phyloP scores from a whole-genome alignment of 495 filamentous ascomycete genomes.

The Hypoxylon rickii region DNA sequence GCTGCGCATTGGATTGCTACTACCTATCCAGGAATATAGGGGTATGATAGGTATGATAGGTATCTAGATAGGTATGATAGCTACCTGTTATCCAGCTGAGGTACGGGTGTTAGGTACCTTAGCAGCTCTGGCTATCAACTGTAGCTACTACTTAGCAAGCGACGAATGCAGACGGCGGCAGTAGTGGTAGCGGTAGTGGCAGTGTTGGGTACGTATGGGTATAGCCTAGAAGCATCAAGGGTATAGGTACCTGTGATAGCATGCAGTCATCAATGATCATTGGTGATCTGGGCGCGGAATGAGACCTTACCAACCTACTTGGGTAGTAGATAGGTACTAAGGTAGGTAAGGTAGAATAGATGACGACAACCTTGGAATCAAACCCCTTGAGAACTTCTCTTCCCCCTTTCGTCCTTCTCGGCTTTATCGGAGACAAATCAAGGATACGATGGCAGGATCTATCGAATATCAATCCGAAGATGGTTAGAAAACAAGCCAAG shows the following conservation, averaged over 20 bases:
- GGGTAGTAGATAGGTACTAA: background rate
- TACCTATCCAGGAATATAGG: slow-evolving; percentile 15
- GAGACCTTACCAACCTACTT: background rate
- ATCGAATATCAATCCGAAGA: background rate
- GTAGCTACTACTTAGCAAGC: slow-evolving; percentile 18
- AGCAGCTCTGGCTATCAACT: no score
- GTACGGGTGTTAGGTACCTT: no score
- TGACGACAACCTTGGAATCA: background rate
- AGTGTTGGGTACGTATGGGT: no score
- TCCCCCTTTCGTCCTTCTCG: background rate
- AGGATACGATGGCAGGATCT: background rate
- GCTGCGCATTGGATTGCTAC: slow-evolving; percentile 29
- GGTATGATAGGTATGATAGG: no score
- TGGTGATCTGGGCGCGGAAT: slow-evolving; percentile 16
- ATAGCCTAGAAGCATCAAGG: no score
- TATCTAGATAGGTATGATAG: no score
- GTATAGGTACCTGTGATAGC: slow-evolving; percentile 21
- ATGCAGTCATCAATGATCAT: slow-evolving; percentile 43
- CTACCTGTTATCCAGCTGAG: no score
- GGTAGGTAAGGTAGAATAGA: no score
- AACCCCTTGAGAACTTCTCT: no score
- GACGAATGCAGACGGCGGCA: slow-evolving; percentile 24
- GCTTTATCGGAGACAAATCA: slow-evolving; percentile 16
- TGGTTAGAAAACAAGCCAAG: background rate
- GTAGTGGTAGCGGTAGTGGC: slow-evolving; percentile 13